Evolutionary conservation across 1,284 basidiomycete species (phyloP).

Genomic region (Tilletia caries): DNA sequence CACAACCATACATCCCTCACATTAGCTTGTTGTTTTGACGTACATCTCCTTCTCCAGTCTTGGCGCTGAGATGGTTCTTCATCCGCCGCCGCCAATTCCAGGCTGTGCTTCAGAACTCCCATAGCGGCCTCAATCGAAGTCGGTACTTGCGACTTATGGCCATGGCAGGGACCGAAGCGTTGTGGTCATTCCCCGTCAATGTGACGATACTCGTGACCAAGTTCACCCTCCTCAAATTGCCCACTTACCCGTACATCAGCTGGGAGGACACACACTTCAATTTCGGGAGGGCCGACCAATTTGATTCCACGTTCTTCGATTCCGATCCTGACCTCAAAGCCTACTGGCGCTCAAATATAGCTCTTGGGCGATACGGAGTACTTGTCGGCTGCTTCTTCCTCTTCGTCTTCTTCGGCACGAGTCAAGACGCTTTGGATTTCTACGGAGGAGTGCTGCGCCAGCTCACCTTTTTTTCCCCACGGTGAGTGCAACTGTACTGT

Average conservation of each 20-base stretch:
- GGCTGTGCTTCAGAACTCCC: not conserved
- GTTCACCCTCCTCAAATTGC: not conserved
- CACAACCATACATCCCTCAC: not conserved
- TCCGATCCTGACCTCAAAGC: too few species aligned
- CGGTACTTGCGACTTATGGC: constrained; percentile 1
- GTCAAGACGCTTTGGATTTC: not conserved
- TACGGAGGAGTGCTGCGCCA: not conserved
- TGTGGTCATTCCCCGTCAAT: not conserved
- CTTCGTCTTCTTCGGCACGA: not conserved
- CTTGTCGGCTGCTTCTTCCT: not conserved
- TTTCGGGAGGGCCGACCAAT: not conserved
- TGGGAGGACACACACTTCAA: not conserved
- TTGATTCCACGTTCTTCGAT: not conserved
- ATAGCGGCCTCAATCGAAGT: not conserved
- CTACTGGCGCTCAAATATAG: too few species aligned
- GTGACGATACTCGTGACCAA: not conserved
- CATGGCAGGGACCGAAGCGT: not conserved
- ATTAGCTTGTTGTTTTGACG: not conserved
- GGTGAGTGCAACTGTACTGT: too few species aligned
- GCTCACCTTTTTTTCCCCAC: too few species aligned
- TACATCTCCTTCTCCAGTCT: not conserved
- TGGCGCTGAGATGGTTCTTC: not conserved
- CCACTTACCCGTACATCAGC: not conserved
- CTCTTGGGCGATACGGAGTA: not conserved
- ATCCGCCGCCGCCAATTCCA: not conserved